Evolutionary conservation across 169 alveolate genomes (phyloP).

Genomic region (Plasmodium billcollinsi): DNA sequence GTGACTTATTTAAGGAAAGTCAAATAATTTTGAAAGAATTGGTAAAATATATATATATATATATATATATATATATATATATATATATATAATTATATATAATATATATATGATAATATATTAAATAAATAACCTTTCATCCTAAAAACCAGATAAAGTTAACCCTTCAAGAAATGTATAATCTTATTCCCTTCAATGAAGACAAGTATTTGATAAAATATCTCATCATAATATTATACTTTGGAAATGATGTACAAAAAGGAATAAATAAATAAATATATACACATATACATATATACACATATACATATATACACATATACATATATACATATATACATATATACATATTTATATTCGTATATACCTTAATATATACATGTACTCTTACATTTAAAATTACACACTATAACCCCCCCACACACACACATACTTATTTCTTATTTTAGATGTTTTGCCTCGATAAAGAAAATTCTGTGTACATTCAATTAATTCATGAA

Average conservation of each 20-base stretch:
- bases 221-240: slow-evolving; percentile 64
- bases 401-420: not conserved
- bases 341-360: not conserved
- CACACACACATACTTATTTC: not conserved
- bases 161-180: slow-evolving; percentile 58
- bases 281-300: not conserved
- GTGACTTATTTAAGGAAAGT: slow-evolving; percentile 48
- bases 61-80: too few relatives aligned
- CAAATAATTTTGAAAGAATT: slow-evolving; percentile 25
- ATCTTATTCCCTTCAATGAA: slow-evolving; percentile 70
- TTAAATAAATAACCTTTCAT: not conserved
- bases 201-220: slow-evolving; percentile 53
- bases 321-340: not conserved
- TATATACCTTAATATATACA: not conserved
- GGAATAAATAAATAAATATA: not conserved
- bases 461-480: slow-evolving; percentile 66
- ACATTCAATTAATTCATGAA: slow-evolving; percentile 63
- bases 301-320: not conserved
- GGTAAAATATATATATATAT: slow-evolving; percentile 10
- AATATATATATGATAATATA: too few relatives aligned
- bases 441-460: slow-evolving; percentile 51
- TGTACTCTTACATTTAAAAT: not conserved
- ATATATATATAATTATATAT: too few relatives aligned
- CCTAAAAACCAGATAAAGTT: slow-evolving; percentile 15
- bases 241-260: slow-evolving; percentile 53